Percentiles rank a stretch among this genome's conserved stretches.
These are phyloP conservation scores for Lithospermum erythrorhizon DNA, from an alignment of 257 asterid species.

Conservation along the genomic window DNA sequence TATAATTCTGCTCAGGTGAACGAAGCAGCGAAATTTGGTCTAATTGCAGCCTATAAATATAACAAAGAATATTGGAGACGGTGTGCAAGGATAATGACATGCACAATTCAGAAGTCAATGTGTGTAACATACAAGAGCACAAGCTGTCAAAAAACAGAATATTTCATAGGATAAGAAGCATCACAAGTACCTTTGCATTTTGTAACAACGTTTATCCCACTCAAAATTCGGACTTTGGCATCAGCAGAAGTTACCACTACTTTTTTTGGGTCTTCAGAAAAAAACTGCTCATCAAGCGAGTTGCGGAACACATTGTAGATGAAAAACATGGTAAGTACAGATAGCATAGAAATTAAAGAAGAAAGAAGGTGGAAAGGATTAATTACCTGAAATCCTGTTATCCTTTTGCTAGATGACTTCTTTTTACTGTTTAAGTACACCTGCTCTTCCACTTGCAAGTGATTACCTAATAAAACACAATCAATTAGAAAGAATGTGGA, in stretches of 20 bases:
- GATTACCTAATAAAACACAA: constrained; percentile 43
- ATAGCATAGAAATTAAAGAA: background rate
- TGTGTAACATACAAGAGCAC: background rate
- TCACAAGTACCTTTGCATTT: constrained; percentile 61
- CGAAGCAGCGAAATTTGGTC: constrained; percentile 55
- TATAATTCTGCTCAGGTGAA: constrained; percentile 67
- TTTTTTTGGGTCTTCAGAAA: constrained; percentile 60
- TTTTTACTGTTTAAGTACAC: constrained; percentile 57
- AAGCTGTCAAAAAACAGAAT: background rate
- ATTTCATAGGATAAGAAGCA: constrained; percentile 1
- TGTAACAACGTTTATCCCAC: constrained; percentile 42
- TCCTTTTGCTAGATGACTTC: constrained; percentile 78
- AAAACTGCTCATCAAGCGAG: constrained; percentile 39
- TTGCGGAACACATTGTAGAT: background rate
- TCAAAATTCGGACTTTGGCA: constrained; percentile 65
- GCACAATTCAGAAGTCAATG: background rate
- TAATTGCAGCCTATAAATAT: constrained; percentile 40
- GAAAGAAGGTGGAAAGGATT: constrained; percentile 5
- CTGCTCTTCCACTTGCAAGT: constrained; percentile 51
- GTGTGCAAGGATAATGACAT: background rate
- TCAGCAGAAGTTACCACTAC: constrained; percentile 76
- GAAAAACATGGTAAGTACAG: background rate
- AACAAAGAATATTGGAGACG: background rate
- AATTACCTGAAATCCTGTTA: constrained; percentile 81
- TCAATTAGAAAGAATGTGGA: background rate